A percentile compares a stretch with the other conserved stretches of the same genome.
These are phyloP conservation scores for Yamagishiella unicocca DNA, from an alignment of 139 green algal species.

Conservation along the genomic window DNA sequence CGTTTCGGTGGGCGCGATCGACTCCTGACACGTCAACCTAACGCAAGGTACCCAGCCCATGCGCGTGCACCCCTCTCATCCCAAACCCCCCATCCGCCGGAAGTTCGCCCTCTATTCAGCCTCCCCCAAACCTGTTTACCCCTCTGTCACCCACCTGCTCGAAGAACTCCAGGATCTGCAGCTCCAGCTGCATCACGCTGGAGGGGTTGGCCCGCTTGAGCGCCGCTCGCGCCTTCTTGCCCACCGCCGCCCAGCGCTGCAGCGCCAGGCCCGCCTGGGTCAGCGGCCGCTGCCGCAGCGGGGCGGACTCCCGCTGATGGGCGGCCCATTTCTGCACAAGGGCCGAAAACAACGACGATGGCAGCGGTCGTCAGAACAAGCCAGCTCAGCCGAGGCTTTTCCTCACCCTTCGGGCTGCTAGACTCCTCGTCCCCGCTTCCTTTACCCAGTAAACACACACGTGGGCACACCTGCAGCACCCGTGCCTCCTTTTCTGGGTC, in stretches of 20 bases:
- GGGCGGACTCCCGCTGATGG: slow-evolving; percentile 36
- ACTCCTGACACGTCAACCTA: too few species aligned
- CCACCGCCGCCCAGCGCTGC: slow-evolving; percentile 52
- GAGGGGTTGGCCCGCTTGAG: slow-evolving; percentile 62
- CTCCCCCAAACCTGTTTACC: background rate
- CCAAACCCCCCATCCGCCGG: background rate
- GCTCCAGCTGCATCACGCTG: slow-evolving; percentile 65
- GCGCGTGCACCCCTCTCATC: background rate
- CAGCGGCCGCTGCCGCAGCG: slow-evolving; percentile 12
- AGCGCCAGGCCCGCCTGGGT: slow-evolving; percentile 51
- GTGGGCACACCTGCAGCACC: slow-evolving; percentile 63
- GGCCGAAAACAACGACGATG: too few species aligned
- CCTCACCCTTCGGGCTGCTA: background rate
- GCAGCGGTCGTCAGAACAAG: background rate
- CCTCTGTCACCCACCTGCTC: slow-evolving; percentile 33
- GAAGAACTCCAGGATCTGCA: slow-evolving; percentile 55
- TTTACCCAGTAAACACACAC: background rate
- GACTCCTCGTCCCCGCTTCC: background rate
- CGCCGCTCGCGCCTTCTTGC: slow-evolving; percentile 47
- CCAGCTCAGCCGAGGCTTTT: background rate
- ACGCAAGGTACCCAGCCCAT: too few species aligned
- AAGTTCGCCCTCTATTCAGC: background rate
- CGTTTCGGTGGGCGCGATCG: background rate
- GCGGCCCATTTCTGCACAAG: slow-evolving; percentile 44
- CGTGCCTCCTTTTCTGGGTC: slow-evolving; percentile 63